Base-by-base conservation (phyloP, 2,329 filamentous ascomycete genomes). In the Penicillium sp. region DNA sequence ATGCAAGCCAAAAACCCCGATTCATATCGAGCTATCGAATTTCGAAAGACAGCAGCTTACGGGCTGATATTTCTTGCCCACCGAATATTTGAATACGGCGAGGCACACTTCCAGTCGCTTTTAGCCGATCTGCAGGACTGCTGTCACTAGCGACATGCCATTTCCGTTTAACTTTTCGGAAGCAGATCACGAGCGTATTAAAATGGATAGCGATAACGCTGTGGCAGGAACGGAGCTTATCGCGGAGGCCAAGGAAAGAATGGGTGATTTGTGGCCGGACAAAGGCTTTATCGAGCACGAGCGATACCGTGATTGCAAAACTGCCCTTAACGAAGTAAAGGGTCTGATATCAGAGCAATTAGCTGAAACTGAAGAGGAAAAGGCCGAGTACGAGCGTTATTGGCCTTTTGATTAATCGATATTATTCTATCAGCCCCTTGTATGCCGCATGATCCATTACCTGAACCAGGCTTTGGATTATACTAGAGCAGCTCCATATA, bases 321-420 rank as follows among this genome's bases (percentile, higher is more conserved):
- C 61, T 61, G 63, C 55, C 1, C 63, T 71, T 10, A 8, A 57
- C 4, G 42, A 68, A 59, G 48, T 67, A 26, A 70, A 66, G 52
- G 33, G n/a, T 44, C 58, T 55, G 50, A 61, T 69, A 44, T 51
- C 68, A 45, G 58, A 65, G 30, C 58, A 69, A 60, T 61, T 68
- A 43, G 62, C 62, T 40, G 61, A 67, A 16, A 64, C 48, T 8
- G 65, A 66, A 7, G 59, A 67, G 59, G 65, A 69, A 53, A 68
- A 26, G 41, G 62, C 57, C 5, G 66, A 67, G 49, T 68, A 64
- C 30, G 41, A 65, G 57, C 56, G 53, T 5, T 62, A 57, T 57
- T 70, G 67, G 67, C 67, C 67, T 38, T 70, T 70, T 57, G 64
- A 67, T n/a, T n/a, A n/a, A n/a, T n/a, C n/a, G n/a, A n/a, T n/a